These are phyloP conservation scores for Hymenoscyphus occultus DNA, from an alignment of 2,329 filamentous ascomycete species.

Conservation along the genomic window DNA sequence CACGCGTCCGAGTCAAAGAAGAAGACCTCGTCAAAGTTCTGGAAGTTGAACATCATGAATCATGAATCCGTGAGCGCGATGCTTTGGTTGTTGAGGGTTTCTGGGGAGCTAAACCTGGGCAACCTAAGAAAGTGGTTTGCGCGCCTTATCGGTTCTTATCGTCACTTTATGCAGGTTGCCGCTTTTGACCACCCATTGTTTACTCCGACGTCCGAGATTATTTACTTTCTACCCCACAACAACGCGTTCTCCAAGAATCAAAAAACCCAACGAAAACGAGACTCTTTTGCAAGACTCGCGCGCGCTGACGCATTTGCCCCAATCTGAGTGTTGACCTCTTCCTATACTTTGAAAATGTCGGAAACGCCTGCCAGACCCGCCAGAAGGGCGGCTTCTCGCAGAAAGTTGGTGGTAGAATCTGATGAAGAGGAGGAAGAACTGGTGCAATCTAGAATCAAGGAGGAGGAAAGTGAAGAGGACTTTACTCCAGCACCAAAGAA, in stretches of 20 bases:
- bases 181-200: slow-evolving; percentile 15
- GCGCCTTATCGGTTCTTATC: slow-evolving; percentile 8
- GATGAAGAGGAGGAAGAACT: slow-evolving; percentile 72
- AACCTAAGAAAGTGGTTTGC: too few relatives aligned
- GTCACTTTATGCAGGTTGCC: slow-evolving; percentile 26
- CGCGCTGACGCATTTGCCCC: slow-evolving; percentile 10
- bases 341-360: slow-evolving; percentile 23
- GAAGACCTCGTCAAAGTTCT: slow-evolving; percentile 68
- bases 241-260: background rate
- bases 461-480: slow-evolving; percentile 69
- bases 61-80: background rate
- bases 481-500: slow-evolving; percentile 65
- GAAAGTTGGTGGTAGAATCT: slow-evolving; percentile 73
- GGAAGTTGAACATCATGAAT: slow-evolving; percentile 57
- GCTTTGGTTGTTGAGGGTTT: too few relatives aligned
- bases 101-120: too few relatives aligned
- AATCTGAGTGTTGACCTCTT: background rate
- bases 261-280: background rate
- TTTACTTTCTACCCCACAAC: background rate
- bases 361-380: slow-evolving; percentile 51
- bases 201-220: background rate
- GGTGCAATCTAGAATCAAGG: slow-evolving; percentile 54
- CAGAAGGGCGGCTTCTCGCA: slow-evolving; percentile 60
- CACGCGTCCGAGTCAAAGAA: slow-evolving; percentile 55
- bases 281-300: background rate